Percentiles rank a stretch among this genome's conserved stretches.
Conservation (phyloP, 2,329 filamentous ascomycete species). For the Coccinonectria pachysandricola region DNA sequence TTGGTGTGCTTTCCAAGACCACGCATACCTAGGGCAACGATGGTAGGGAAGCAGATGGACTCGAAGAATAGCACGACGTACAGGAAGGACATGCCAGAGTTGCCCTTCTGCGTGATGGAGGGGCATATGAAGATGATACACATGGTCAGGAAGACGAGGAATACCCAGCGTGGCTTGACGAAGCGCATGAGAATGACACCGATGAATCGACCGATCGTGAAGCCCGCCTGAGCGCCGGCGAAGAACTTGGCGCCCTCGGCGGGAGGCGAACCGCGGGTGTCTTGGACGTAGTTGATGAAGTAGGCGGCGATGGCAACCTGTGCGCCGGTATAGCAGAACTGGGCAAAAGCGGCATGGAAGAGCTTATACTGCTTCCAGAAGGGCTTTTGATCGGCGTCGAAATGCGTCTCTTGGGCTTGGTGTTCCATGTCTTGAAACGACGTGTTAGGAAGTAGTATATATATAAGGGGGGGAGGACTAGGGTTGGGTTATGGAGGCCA, state of each 20-base stretch:
- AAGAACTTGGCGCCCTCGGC: conserved; percentile 54
- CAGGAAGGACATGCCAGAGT: conserved; percentile 48
- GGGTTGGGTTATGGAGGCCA: too few relatives aligned
- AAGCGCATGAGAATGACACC: conserved; percentile 59
- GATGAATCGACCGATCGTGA: conserved; percentile 61
- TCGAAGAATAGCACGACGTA: conserved; percentile 69
- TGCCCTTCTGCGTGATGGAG: conserved; percentile 35
- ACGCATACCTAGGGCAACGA: conserved; percentile 66
- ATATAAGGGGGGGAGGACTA: too few relatives aligned
- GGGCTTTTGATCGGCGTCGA: conserved; percentile 47
- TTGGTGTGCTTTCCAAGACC: conserved; percentile 69
- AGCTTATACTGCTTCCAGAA: conserved; percentile 62
- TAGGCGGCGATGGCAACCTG: conserved; percentile 57
- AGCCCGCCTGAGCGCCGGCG: conserved; percentile 63
- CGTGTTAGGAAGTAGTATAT: too few relatives aligned
- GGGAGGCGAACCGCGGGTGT: conserved; percentile 44
- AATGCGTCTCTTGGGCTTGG: conserved; percentile 45
- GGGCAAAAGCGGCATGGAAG: conserved; percentile 65
- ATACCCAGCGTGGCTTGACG: conserved; percentile 55
- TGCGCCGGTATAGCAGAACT: conserved; percentile 70
- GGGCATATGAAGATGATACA: conserved; percentile 53
- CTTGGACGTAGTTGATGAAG: conserved; percentile 64
- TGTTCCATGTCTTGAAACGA: conserved; percentile 52
- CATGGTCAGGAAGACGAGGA: conserved; percentile 52
- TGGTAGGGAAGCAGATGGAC: conserved; percentile 71